Evolutionary conservation across 768 basidiomycete genomes (phyloP).

Genomic region (Mycena albidolilacea): DNA sequence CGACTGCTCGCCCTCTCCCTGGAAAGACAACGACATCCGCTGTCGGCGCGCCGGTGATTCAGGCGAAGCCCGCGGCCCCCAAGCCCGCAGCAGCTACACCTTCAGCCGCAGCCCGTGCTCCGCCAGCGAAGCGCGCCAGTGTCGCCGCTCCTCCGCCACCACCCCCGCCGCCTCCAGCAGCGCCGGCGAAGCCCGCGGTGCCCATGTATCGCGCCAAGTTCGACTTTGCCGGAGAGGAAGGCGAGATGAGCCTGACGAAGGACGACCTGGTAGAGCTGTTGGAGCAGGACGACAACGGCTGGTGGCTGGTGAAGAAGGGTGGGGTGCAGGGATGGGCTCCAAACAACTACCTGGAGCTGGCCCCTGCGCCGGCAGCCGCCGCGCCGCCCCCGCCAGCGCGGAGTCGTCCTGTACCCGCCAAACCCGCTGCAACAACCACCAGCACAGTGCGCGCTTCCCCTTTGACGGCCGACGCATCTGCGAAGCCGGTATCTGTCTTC

Average conservation of each 20-base stretch:
- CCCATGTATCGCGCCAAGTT: slow-evolving; percentile 91
- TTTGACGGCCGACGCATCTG: slow-evolving; percentile 69
- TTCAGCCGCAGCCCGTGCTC: slow-evolving; percentile 51
- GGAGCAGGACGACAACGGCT: slow-evolving; percentile 95
- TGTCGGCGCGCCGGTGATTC: slow-evolving; percentile 47
- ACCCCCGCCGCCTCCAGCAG: slow-evolving; percentile 68
- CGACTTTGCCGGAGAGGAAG: slow-evolving; percentile 93
- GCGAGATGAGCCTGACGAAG: slow-evolving; percentile 91
- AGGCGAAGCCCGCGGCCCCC: slow-evolving; percentile 50
- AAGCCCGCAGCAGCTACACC: slow-evolving; percentile 46
- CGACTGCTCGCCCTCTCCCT: slow-evolving; percentile 75
- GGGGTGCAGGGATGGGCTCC: slow-evolving; percentile 95
- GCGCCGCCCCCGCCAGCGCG: slow-evolving; percentile 83
- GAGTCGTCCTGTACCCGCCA: slow-evolving; percentile 55
- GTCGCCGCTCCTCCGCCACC: slow-evolving; percentile 56
- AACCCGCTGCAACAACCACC: slow-evolving; percentile 54
- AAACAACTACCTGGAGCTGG: slow-evolving; percentile 90
- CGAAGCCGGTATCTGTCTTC: slow-evolving; percentile 87
- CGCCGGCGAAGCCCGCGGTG: slow-evolving; percentile 74
- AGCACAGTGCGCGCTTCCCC: slow-evolving; percentile 57
- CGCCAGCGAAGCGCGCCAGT: slow-evolving; percentile 56
- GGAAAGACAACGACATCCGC: slow-evolving; percentile 65
- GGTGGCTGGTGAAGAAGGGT: slow-evolving; percentile 96
- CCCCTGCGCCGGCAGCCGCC: slow-evolving; percentile 74
- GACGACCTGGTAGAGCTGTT: slow-evolving; percentile 94